Conservation (phyloP, 495 filamentous ascomycete genomes). For the Trichoderma gamsii region DNA sequence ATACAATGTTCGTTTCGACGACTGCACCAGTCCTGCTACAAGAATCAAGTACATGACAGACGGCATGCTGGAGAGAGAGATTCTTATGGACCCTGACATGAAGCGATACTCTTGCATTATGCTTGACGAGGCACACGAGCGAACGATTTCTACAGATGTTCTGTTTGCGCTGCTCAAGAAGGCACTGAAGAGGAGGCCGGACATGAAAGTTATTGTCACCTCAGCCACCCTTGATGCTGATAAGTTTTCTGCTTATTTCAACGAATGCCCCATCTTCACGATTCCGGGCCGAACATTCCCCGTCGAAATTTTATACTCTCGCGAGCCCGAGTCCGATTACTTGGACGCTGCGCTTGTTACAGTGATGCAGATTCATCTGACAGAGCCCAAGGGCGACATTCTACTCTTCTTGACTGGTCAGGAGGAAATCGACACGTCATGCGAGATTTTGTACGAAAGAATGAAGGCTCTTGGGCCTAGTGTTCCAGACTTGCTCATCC, state of each 20-base stretch:
- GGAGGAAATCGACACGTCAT: constrained; percentile 95
- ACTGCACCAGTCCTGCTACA: constrained; percentile 81
- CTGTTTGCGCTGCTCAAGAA: constrained; percentile 93
- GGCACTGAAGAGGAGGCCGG: constrained; percentile 75
- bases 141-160: constrained; percentile 93
- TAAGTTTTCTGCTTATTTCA: constrained; percentile 94
- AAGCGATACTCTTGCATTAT: constrained; percentile 92
- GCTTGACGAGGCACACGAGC: constrained; percentile 96
- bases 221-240: constrained; percentile 95
- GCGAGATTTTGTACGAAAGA: constrained; percentile 86
- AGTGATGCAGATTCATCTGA: constrained; percentile 96
- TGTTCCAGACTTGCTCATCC: constrained; percentile 86
- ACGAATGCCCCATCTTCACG: constrained; percentile 88
- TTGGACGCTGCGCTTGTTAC: constrained; percentile 91
- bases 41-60: constrained; percentile 99
- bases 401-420: constrained; percentile 93
- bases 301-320: constrained; percentile 89
- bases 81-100: constrained; percentile 81
- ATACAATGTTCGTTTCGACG: constrained; percentile 97
- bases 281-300: constrained; percentile 94
- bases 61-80: constrained; percentile 94
- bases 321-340: constrained; percentile 94
- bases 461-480: constrained; percentile 92
- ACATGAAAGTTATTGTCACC: constrained; percentile 92
- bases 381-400: constrained; percentile 86